Evolutionary conservation across 2,329 filamentous ascomycete species (phyloP).

Genomic region (Magnaporthiopsis poae): DNA sequence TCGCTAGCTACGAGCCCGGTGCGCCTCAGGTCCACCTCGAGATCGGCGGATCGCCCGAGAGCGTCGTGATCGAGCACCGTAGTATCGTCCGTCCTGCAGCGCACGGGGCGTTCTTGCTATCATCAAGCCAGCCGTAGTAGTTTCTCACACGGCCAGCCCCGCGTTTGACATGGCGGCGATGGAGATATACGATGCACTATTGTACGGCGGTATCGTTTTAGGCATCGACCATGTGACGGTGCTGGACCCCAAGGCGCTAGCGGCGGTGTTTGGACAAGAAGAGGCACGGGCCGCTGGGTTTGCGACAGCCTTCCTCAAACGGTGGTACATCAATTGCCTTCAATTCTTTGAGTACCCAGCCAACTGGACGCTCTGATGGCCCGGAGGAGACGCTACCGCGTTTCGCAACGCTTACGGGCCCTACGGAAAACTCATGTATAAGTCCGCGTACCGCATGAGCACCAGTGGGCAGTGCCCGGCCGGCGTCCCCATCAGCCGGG

Average conservation of each 20-base stretch:
- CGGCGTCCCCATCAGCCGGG: background rate
- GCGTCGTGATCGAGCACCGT: background rate
- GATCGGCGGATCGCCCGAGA: background rate
- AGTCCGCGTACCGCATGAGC: background rate
- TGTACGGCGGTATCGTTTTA: background rate
- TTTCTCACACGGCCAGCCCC: background rate
- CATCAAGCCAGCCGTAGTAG: background rate
- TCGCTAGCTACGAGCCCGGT: background rate
- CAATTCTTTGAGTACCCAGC: background rate
- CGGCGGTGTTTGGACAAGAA: background rate
- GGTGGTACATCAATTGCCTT: background rate
- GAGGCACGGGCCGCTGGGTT: background rate
- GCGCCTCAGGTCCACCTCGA: background rate
- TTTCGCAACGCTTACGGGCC: background rate
- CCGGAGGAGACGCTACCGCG: slow-evolving; percentile 5
- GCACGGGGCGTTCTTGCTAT: background rate
- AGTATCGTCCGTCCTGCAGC: background rate
- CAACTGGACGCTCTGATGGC: background rate
- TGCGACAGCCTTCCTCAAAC: background rate
- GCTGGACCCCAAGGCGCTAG: background rate
- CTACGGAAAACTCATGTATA: background rate
- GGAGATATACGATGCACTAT: background rate
- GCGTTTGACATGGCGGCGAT: background rate
- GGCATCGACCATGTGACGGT: background rate
- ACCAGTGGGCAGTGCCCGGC: background rate